phyloP scores from a whole-genome alignment of 2,329 filamentous ascomycete genomes.

The Colletotrichum eremochloae region DNA sequence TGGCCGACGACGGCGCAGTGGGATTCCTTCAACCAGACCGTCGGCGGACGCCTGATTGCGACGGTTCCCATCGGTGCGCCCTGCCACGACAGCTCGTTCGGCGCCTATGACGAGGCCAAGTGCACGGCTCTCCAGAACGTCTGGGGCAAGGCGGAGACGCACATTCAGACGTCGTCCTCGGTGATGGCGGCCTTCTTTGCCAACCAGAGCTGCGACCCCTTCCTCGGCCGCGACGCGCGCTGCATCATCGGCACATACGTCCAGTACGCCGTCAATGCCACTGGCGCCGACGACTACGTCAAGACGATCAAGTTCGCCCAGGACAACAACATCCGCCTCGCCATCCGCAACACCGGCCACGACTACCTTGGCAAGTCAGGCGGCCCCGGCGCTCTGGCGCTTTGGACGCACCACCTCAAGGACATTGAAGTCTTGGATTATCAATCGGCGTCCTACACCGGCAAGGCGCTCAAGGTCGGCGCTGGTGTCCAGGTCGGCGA shows the following conservation, averaged over 20 bases:
- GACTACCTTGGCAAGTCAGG: conserved; percentile 54
- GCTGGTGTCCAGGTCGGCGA: conserved; percentile 64
- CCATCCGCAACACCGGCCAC: conserved; percentile 52
- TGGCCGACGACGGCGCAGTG: conserved; percentile 65
- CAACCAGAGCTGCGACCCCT: conserved; percentile 57
- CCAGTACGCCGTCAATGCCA: conserved; percentile 38
- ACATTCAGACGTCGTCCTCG: conserved; percentile 58
- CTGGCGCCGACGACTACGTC: conserved; percentile 32
- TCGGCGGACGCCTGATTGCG: conserved; percentile 63
- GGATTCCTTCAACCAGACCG: conserved; percentile 62
- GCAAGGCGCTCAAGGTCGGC: conserved; percentile 62
- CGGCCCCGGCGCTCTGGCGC: conserved; percentile 52
- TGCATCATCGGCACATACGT: conserved; percentile 38
- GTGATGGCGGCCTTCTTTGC: conserved; percentile 55
- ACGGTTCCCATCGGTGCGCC: conserved; percentile 64
- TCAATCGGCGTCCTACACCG: conserved; percentile 55
- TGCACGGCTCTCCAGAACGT: conserved; percentile 57
- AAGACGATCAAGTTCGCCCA: conserved; percentile 51
- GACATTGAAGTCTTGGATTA: conserved; percentile 49
- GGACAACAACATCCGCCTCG: conserved; percentile 58
- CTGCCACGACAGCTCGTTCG: conserved; percentile 64
- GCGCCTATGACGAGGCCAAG: conserved; percentile 60
- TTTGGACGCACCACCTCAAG: conserved; percentile 59
- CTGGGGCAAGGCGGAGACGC: conserved; percentile 61
- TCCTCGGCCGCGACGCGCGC: conserved; percentile 42